A percentile compares a stretch with the other conserved stretches of the same genome.
phyloP scores from a whole-genome alignment of 768 basidiomycete species.

The Boletus insuetus region DNA sequence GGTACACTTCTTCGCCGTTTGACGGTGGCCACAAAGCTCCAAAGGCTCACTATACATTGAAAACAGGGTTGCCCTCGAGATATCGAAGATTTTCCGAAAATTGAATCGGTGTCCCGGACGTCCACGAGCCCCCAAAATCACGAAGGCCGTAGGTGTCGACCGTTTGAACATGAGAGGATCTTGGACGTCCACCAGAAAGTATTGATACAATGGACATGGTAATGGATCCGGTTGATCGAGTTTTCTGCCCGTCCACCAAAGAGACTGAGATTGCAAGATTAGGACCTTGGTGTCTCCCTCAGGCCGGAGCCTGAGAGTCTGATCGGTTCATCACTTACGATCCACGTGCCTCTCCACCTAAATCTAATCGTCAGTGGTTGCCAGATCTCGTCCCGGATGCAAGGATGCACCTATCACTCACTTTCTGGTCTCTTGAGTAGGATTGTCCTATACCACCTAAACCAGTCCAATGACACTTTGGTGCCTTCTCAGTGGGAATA shows the following conservation, averaged over 20 bases:
- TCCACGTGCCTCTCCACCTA: neutral
- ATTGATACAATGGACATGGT: neutral
- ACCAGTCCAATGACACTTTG: neutral
- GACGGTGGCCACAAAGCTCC: too few relatives aligned
- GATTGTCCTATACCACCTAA: neutral
- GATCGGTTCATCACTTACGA: neutral
- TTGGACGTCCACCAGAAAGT: neutral
- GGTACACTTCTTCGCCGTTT: too few relatives aligned
- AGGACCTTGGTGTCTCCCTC: too few relatives aligned
- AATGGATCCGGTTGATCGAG: neutral
- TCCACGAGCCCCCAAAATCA: too few relatives aligned
- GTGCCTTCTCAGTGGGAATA: neutral
- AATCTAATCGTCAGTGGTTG: neutral
- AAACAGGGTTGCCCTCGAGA: too few relatives aligned
- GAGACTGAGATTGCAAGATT: neutral
- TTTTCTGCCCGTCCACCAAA: neutral
- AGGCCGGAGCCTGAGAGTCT: too few relatives aligned
- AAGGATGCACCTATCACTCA: too few relatives aligned
- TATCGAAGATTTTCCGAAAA: too few relatives aligned
- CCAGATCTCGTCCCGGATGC: neutral
- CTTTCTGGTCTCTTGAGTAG: neutral
- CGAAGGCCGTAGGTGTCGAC: too few relatives aligned
- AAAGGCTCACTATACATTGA: too few relatives aligned
- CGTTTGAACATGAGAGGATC: too few relatives aligned
- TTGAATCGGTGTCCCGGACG: too few relatives aligned